These are phyloP conservation scores for Prunus salicina DNA, from an alignment of 306 rosid genomes.

Conservation along the genomic window DNA sequence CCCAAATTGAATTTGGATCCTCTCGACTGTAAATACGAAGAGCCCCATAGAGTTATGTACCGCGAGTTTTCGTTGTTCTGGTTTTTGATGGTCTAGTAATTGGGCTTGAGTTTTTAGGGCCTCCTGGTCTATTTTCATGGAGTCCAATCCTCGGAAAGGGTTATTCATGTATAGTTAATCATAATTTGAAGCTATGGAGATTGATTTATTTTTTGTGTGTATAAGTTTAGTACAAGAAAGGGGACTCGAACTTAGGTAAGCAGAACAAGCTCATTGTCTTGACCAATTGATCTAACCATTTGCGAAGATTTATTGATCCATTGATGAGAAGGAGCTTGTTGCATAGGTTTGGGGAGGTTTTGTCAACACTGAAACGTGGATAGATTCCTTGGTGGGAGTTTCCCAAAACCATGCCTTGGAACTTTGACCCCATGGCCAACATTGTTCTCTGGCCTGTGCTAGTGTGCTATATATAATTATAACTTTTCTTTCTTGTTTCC, in stretches of 20 bases:
- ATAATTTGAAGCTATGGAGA: no score
- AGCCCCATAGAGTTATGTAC: no score
- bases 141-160: no score
- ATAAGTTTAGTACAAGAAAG: no score
- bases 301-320: no score
- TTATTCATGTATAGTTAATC: no score
- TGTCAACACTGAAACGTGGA: slow-evolving; percentile 25
- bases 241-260: no score
- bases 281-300: no score
- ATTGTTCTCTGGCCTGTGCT: slow-evolving; percentile 5
- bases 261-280: no score
- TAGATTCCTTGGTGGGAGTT: slow-evolving; percentile 24
- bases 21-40: neutral
- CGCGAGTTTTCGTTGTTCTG: neutral
- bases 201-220: no score
- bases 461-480: neutral
- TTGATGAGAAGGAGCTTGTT: no score
- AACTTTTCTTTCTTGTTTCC: neutral
- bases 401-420: slow-evolving; percentile 28
- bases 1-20: slow-evolving; percentile 2
- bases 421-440: slow-evolving; percentile 14
- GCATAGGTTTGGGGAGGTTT: neutral
- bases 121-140: neutral
- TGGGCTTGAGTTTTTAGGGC: neutral
- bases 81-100: no score